Conservation (phyloP, 2,329 filamentous ascomycete species). For the Colletotrichum scovillei region DNA sequence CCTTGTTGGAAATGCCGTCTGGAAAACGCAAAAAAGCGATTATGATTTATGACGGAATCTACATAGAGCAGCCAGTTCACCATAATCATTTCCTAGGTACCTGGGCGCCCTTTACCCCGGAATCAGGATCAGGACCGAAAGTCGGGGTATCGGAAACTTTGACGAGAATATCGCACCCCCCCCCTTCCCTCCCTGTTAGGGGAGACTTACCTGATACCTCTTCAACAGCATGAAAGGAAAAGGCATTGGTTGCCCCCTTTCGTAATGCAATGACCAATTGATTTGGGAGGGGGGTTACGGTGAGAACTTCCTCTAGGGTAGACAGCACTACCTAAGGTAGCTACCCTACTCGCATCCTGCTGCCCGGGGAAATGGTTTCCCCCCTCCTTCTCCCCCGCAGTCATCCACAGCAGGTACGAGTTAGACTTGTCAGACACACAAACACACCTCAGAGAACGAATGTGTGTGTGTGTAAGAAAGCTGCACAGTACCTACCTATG, state of each 20-base stretch:
- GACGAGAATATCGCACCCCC: too few species aligned
- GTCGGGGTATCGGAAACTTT: too few species aligned
- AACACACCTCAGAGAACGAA: too few species aligned
- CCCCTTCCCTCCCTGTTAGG: neutral
- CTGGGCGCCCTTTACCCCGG: too few species aligned
- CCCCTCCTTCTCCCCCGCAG: neutral
- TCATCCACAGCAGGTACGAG: neutral
- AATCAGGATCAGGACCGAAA: too few species aligned
- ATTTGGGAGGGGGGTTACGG: neutral
- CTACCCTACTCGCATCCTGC: neutral
- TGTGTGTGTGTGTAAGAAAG: neutral
- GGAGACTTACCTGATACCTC: neutral
- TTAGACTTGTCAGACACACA: neutral
- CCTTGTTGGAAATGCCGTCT: neutral
- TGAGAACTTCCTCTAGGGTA: neutral
- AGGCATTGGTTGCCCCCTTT: neutral
- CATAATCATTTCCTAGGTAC: too few species aligned
- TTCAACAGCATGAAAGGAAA: neutral
- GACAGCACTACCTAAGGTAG: neutral
- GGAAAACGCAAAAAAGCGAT: too few species aligned
- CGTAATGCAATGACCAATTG: neutral
- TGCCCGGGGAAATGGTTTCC: too few species aligned
- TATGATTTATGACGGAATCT: neutral
- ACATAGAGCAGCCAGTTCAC: neutral
- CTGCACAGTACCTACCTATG: neutral